phyloP scores from a whole-genome alignment of 2,329 filamentous ascomycete species.

The Aspergillus alliaceus region DNA sequence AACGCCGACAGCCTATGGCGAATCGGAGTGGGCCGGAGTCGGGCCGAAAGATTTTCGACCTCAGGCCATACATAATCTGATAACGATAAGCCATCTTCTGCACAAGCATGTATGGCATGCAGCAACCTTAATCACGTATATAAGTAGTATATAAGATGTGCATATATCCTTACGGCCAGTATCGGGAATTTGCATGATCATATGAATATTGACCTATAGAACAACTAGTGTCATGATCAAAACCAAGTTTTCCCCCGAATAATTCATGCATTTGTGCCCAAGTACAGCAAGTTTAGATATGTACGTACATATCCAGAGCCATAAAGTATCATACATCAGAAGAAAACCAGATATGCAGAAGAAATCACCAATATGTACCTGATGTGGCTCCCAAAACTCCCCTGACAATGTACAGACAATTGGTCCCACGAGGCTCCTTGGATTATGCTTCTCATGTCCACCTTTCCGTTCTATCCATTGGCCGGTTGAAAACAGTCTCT shows the following conservation, averaged over 20 bases:
- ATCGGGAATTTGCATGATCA: too few relatives aligned
- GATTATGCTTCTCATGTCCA: constrained; percentile 5
- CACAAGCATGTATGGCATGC: background rate
- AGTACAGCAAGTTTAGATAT: background rate
- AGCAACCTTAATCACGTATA: background rate
- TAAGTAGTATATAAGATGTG: background rate
- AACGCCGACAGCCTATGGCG: background rate
- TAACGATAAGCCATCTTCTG: background rate
- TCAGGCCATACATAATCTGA: constrained; percentile 1
- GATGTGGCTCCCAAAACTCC: constrained; percentile 7
- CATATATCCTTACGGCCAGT: background rate
- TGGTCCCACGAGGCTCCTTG: constrained; percentile 10
- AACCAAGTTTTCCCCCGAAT: too few relatives aligned
- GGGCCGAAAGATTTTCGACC: background rate
- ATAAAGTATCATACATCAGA: constrained; percentile 4
- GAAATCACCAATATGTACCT: background rate
- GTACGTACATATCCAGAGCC: background rate
- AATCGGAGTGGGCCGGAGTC: constrained; percentile 4
- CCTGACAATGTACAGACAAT: constrained; percentile 5
- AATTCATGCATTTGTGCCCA: too few relatives aligned
- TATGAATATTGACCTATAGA: background rate
- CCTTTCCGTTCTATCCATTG: constrained; percentile 1
- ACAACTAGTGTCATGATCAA: background rate
- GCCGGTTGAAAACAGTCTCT: constrained; percentile 7
- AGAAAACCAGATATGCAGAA: constrained; percentile 1